A percentile compares a stretch with the other conserved stretches of the same genome.
Conservation (phyloP, 495 filamentous ascomycete genomes). For the Lindgomyces ingoldianus region DNA sequence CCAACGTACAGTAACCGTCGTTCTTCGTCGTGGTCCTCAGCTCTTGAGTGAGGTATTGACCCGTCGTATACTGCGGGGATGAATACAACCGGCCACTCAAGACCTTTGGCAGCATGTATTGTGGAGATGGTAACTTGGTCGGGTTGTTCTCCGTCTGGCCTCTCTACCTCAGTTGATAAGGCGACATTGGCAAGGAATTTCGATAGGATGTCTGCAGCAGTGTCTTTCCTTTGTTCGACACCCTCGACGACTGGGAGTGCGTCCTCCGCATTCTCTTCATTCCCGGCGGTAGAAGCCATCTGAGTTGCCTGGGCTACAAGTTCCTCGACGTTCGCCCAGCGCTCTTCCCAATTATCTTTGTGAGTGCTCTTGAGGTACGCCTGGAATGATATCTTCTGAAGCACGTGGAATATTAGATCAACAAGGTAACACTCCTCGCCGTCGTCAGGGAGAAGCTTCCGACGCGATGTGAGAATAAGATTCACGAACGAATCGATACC, state of each 20-base stretch:
- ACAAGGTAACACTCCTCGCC: conserved; percentile 55
- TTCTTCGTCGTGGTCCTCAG: conserved; percentile 90
- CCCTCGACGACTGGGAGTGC: conserved; percentile 75
- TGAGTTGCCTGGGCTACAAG: conserved; percentile 75
- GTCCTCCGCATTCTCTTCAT: conserved; percentile 60
- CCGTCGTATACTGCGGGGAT: conserved; percentile 89
- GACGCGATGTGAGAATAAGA: conserved; percentile 61
- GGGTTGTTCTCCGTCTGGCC: conserved; percentile 57
- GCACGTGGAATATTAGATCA: conserved; percentile 71
- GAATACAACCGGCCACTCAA: conserved; percentile 98
- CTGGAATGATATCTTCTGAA: conserved; percentile 72
- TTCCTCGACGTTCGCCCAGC: conserved; percentile 94
- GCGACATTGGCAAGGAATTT: conserved; percentile 88
- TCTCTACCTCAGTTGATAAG: conserved; percentile 71
- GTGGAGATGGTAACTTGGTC: conserved; percentile 89
- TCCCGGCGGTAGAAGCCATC: conserved; percentile 52
- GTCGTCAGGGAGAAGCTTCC: conserved; percentile 57
- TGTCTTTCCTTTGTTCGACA: conserved; percentile 63
- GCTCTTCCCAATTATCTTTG: conserved; percentile 68
- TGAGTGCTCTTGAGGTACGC: conserved; percentile 69
- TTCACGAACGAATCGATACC: conserved; percentile 61
- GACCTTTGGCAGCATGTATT: conserved; percentile 93
- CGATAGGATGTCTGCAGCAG: conserved; percentile 68
- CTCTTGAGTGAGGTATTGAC: conserved; percentile 89
- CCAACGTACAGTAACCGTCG: conserved; percentile 90